Conservation (phyloP, 2,329 filamentous ascomycete genomes). For the Hypoxylon sp. region DNA sequence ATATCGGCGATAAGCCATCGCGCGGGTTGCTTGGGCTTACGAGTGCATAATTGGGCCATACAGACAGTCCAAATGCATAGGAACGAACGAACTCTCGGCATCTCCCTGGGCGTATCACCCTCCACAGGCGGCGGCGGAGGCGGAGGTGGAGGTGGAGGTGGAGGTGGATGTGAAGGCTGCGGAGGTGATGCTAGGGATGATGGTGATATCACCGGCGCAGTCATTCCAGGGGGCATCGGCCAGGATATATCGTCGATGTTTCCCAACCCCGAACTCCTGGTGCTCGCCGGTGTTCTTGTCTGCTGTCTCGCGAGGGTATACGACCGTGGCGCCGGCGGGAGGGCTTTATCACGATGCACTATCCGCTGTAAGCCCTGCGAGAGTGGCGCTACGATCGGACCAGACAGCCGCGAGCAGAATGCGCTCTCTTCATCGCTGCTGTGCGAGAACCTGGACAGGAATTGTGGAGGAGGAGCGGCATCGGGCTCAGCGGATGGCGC, state of each 20-base stretch:
- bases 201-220: neutral
- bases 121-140: neutral
- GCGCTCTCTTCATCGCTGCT: slow-evolving; percentile 32
- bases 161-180: no score
- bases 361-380: slow-evolving; percentile 8
- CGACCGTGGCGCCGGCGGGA: slow-evolving; percentile 20
- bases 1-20: neutral
- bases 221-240: slow-evolving; percentile 17
- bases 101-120: neutral
- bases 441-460: slow-evolving; percentile 35
- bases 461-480: neutral
- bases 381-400: slow-evolving; percentile 15
- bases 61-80: slow-evolving; percentile 55
- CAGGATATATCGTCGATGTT: slow-evolving; percentile 21
- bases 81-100: slow-evolving; percentile 41
- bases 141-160: neutral
- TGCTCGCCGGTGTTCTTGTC: neutral
- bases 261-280: slow-evolving; percentile 3
- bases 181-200: neutral
- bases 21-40: slow-evolving; percentile 39
- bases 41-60: slow-evolving; percentile 54
- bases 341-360: slow-evolving; percentile 6
- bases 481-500: slow-evolving; percentile 3
- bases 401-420: slow-evolving; percentile 18
- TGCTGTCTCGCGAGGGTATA: slow-evolving; percentile 13